These are phyloP conservation scores for Fibroporia radiculosa DNA, from an alignment of 768 basidiomycete species.

Conservation along the genomic window DNA sequence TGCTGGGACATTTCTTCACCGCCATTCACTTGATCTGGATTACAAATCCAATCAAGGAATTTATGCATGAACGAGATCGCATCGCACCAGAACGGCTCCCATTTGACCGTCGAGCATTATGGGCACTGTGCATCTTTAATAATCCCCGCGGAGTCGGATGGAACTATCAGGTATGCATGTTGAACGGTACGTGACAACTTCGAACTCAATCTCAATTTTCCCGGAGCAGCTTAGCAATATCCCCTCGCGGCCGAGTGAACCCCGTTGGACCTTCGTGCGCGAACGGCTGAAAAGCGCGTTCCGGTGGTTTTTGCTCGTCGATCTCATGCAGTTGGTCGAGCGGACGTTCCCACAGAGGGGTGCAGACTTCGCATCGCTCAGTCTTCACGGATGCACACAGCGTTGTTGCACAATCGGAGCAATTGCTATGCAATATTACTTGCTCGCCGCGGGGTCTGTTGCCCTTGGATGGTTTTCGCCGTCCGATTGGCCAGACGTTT, in stretches of 20 bases:
- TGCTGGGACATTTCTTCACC: not conserved
- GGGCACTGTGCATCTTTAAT: conserved; percentile 1
- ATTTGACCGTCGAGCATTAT: not conserved
- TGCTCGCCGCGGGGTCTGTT: conserved; percentile 7
- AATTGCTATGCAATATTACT: not conserved
- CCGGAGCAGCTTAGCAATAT: conserved; percentile 1
- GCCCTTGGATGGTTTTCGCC: conserved; percentile 18
- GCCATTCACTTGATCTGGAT: not conserved
- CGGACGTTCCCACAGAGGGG: not conserved
- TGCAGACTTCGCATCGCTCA: not conserved
- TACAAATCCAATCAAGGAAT: conserved; percentile 1
- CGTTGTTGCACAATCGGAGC: no score
- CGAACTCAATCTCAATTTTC: not conserved
- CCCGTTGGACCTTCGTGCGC: not conserved
- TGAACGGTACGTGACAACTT: no score
- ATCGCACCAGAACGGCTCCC: not conserved
- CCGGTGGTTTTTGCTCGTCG: conserved; percentile 1
- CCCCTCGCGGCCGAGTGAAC: not conserved
- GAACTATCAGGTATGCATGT: not conserved
- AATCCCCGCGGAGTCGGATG: conserved; percentile 2
- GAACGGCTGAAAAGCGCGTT: not conserved
- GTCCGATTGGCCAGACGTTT: conserved; percentile 33
- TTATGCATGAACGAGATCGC: conserved; percentile 1
- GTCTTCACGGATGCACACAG: no score
- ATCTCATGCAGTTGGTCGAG: conserved; percentile 3